phyloP scores from a whole-genome alignment of 116 monocot species.

The Iris pallida region DNA sequence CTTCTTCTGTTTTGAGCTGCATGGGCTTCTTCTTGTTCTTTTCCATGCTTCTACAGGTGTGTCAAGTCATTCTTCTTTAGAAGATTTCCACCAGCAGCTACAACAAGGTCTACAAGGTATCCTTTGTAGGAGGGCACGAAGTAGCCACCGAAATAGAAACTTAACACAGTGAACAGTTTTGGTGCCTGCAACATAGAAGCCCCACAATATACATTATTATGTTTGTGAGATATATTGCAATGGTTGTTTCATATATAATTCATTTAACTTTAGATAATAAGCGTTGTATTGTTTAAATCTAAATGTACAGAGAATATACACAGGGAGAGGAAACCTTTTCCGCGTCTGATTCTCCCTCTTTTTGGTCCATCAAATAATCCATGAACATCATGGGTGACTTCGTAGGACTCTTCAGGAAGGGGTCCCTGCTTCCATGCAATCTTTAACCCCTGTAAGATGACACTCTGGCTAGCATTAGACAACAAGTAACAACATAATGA shows the following conservation, averaged over 20 bases:
- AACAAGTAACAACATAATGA: too few species aligned
- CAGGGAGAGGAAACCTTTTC: conserved; percentile 40
- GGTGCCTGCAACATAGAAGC: conserved; percentile 43
- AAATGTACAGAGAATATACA: too few species aligned
- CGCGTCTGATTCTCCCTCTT: conserved; percentile 55
- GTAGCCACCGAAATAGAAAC: conserved; percentile 25
- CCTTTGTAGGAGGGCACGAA: conserved; percentile 16
- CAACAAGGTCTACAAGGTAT: conserved; percentile 20
- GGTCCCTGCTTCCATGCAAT: conserved; percentile 58
- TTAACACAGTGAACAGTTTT: conserved; percentile 25
- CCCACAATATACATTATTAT: too few species aligned
- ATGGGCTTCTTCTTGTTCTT: too few species aligned
- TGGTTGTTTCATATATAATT: too few species aligned
- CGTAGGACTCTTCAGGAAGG: conserved; percentile 64
- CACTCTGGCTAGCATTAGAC: neutral
- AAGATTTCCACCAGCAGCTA: conserved; percentile 22
- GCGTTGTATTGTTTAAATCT: neutral
- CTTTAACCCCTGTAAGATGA: conserved; percentile 75
- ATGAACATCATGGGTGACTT: conserved; percentile 76
- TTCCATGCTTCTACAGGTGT: too few species aligned
- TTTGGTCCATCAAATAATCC: conserved; percentile 72
- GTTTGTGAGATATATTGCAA: neutral
- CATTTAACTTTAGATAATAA: neutral
- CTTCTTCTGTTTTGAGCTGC: too few species aligned
- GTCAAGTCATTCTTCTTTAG: conserved; percentile 1